These are phyloP conservation scores for Cryphonectria nitschkei DNA, from an alignment of 2,329 filamentous ascomycete species.

Conservation along the genomic window DNA sequence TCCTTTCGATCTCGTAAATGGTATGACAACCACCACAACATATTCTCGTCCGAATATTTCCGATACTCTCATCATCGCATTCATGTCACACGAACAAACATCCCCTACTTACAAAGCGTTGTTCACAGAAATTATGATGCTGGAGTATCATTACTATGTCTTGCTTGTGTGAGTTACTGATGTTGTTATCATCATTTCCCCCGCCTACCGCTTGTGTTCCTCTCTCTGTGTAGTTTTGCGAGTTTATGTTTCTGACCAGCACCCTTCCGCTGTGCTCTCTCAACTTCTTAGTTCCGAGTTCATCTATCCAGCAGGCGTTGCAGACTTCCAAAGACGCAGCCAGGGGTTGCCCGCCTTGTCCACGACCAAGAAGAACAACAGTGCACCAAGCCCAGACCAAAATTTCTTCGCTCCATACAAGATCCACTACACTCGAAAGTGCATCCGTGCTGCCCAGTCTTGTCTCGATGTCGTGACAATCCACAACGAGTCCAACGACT, in stretches of 20 bases:
- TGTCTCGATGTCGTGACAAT: constrained; percentile 16
- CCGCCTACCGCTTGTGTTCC: too few relatives aligned
- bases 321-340: constrained; percentile 19
- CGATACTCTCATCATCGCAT: neutral
- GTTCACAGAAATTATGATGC: constrained; percentile 20
- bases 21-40: constrained; percentile 8
- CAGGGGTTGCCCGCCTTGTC: constrained; percentile 17
- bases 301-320: constrained; percentile 23
- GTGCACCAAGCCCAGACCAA: constrained; percentile 16
- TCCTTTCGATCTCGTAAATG: constrained; percentile 25
- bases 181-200: neutral
- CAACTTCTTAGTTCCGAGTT: constrained; percentile 14
- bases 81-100: too few relatives aligned
- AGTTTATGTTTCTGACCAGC: neutral
- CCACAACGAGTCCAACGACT: constrained; percentile 1
- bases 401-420: constrained; percentile 26
- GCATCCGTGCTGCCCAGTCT: constrained; percentile 23
- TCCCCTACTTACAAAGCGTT: neutral
- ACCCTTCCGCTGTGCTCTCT: neutral
- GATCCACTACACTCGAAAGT: constrained; percentile 23
- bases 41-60: neutral
- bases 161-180: constrained; percentile 18
- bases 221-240: neutral
- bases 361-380: neutral
- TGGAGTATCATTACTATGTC: constrained; percentile 23